Base-by-base conservation (phyloP, 23 red algal genomes). In the Agarophyton chilense region DNA sequence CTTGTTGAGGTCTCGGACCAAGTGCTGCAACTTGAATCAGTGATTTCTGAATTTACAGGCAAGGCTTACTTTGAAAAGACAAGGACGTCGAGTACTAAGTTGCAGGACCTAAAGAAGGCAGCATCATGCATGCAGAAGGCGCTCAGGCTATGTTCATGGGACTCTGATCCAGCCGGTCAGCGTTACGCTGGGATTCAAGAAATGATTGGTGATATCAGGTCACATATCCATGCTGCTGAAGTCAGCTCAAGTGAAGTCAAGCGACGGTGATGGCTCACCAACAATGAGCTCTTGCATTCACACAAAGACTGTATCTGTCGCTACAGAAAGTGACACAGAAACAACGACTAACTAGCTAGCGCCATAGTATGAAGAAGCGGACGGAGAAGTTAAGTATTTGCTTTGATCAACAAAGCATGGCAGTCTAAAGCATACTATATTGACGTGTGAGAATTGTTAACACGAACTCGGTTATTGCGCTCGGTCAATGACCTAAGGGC, bases 51-150 rank as follows among this genome's bases (percentile, higher is more conserved):
- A 33, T 70, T 29, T 26, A 42, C 28, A 2, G 64, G 64, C 18
- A 70, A 41, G 64, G 64, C 64, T 1, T 70, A 70, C 64, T 70
- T 70, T 22, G 64, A 70, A 22, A 14, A 33, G 10, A 33, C 64
- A 6, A 70, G 64, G 18, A 70, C 64, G 1, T 42, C 64, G 32
- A 40, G 34, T 42, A 2, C 64, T 17, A 70, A 22, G 18, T 2
- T 70, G 64, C 32, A 70, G 64, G 64, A 70, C 64, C 38, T 70
- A 3, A 70, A 70, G n/a, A 70, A 42, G 19, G 64, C 64, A 6
- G 38, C 38, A 33, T 70, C 35, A 41, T n/a, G 19, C 13, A 70
- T 70, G 64, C 34, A 70, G 1, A 36, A 42, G 32, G 64, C 64
- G 14, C 64, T 70, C 34, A 3, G 17, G 8, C 18, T 42, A 18